Evolutionary conservation across 2,329 filamentous ascomycete species (phyloP).

Genomic region (Fusarium kyushuense): DNA sequence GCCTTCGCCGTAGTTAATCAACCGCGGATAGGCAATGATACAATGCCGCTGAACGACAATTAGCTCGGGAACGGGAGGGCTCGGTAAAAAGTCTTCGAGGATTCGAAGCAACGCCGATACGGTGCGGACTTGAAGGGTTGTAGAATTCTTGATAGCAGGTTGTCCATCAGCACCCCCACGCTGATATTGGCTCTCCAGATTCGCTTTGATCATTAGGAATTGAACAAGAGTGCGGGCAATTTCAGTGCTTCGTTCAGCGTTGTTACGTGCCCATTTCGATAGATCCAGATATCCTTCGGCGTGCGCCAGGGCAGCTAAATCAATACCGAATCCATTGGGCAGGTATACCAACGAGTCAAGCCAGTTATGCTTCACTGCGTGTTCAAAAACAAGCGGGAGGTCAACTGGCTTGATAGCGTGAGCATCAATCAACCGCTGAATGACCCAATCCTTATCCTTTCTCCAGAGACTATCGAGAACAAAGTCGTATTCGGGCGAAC

Average conservation of each 20-base stretch:
- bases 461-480: constrained; percentile 93
- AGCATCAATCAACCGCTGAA: constrained; percentile 81
- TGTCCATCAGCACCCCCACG: constrained; percentile 71
- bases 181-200: constrained; percentile 81
- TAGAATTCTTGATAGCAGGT: constrained; percentile 69
- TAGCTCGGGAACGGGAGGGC: constrained; percentile 73
- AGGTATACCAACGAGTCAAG: constrained; percentile 82
- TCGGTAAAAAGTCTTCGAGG: constrained; percentile 75
- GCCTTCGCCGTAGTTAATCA: constrained; percentile 96
- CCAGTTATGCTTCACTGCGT: constrained; percentile 86
- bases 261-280: constrained; percentile 81
- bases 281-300: constrained; percentile 84
- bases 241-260: constrained; percentile 73
- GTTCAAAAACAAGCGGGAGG: constrained; percentile 61
- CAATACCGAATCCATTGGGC: constrained; percentile 85
- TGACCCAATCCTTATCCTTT: constrained; percentile 89
- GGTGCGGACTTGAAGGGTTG: constrained; percentile 85
- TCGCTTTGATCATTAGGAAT: constrained; percentile 86
- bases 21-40: constrained; percentile 89
- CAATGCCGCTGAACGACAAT: constrained; percentile 87
- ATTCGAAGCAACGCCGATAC: constrained; percentile 84
- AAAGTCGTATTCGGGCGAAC: constrained; percentile 83
- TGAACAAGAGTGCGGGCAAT: constrained; percentile 79
- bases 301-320: constrained; percentile 87
- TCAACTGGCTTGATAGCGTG: constrained; percentile 78